These are phyloP conservation scores for Candida sanyaensis DNA, from an alignment of 1,139 yeast genomes.

Conservation along the genomic window DNA sequence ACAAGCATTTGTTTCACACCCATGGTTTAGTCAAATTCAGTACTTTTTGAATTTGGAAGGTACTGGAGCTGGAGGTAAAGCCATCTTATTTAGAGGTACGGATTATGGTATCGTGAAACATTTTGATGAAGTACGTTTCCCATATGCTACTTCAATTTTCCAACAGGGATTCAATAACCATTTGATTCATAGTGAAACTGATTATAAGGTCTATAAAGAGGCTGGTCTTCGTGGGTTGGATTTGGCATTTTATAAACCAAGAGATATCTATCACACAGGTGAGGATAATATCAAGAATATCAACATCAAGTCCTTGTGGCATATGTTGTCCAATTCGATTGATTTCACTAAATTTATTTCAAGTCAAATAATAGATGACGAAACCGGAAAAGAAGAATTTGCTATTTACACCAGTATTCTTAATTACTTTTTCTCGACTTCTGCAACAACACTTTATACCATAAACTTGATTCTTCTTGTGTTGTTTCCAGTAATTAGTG, in stretches of 20 bases:
- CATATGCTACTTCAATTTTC: conserved; percentile 76
- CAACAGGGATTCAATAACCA: conserved; percentile 82
- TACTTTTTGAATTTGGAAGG: conserved; percentile 88
- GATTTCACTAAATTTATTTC: conserved; percentile 52
- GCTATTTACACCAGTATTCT: conserved; percentile 66
- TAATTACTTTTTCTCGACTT: conserved; percentile 58
- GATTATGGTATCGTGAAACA: conserved; percentile 64
- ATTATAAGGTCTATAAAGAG: conserved; percentile 69
- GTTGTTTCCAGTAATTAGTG: conserved; percentile 54
- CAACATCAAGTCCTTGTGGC: conserved; percentile 70
- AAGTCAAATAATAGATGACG: conserved; percentile 40
- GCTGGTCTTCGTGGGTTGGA: conserved; percentile 83
- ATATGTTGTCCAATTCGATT: conserved; percentile 73
- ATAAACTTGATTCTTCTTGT: conserved; percentile 53
- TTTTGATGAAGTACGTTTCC: conserved; percentile 55
- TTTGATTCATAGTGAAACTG: conserved; percentile 80
- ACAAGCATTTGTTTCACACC: conserved; percentile 67
- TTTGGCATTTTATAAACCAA: conserved; percentile 58
- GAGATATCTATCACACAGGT: conserved; percentile 80
- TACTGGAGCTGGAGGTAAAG: conserved; percentile 94
- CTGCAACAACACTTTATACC: conserved; percentile 47
- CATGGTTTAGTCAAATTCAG: conserved; percentile 65
- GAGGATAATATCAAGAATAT: conserved; percentile 70
- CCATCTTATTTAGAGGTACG: conserved; percentile 80
- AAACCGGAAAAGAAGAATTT: conserved; percentile 31